phyloP scores from a whole-genome alignment of 805 yeast genomes.

The Lachancea cidri region DNA sequence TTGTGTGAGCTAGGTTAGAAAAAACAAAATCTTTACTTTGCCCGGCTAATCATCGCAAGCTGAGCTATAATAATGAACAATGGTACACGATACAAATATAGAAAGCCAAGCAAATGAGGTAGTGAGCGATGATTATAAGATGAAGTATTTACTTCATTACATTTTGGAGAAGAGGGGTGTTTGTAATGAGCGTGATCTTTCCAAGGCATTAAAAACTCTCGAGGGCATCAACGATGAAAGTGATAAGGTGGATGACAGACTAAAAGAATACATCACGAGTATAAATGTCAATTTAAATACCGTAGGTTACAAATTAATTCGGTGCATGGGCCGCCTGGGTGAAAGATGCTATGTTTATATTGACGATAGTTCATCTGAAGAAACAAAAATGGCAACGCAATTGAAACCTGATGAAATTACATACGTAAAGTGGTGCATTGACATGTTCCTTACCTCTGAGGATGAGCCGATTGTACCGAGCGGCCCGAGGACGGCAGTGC shows the following conservation, averaged over 20 bases:
- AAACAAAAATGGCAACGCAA: slow-evolving; percentile 27
- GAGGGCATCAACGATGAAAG: slow-evolving; percentile 7
- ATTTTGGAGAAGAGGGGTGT: slow-evolving; percentile 22
- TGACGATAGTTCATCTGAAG: slow-evolving; percentile 20
- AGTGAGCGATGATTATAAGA: neutral
- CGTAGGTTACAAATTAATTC: slow-evolving; percentile 20
- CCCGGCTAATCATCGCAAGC: neutral
- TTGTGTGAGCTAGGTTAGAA: neutral
- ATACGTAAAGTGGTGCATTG: slow-evolving; percentile 27
- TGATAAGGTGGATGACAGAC: slow-evolving; percentile 8
- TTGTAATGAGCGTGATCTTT: slow-evolving; percentile 21
- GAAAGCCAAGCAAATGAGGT: neutral
- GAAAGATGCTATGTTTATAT: slow-evolving; percentile 25
- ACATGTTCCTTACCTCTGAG: slow-evolving; percentile 10
- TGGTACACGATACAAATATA: neutral
- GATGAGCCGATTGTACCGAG: neutral
- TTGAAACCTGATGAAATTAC: slow-evolving; percentile 24
- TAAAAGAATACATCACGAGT: slow-evolving; percentile 14
- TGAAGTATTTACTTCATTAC: slow-evolving; percentile 20
- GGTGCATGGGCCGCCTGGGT: slow-evolving; percentile 23
- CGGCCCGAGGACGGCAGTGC: slow-evolving; percentile 1
- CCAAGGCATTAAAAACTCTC: slow-evolving; percentile 14
- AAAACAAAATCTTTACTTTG: neutral
- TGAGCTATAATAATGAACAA: neutral
- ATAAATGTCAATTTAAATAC: slow-evolving; percentile 23